These are phyloP conservation scores for Pichia occidentalis DNA, from an alignment of 805 yeast genomes.

Conservation along the genomic window DNA sequence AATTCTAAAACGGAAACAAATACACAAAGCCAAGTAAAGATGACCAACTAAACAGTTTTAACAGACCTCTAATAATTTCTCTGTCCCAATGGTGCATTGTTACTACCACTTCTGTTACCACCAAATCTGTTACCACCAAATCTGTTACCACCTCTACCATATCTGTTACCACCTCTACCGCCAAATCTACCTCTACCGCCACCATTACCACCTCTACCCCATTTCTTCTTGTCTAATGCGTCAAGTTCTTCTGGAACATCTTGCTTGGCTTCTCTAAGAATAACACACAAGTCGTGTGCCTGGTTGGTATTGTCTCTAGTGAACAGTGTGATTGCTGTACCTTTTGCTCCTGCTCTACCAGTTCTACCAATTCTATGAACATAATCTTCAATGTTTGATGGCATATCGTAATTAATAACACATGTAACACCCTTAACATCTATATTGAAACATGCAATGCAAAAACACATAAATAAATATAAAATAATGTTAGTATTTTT, in stretches of 20 bases:
- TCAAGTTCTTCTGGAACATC: slow-evolving; percentile 72
- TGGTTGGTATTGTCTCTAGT: slow-evolving; percentile 80
- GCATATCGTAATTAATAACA: slow-evolving; percentile 95
- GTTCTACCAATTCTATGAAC: slow-evolving; percentile 99
- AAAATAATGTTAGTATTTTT: slow-evolving; percentile 15
- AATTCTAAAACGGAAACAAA: neutral
- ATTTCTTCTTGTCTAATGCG: slow-evolving; percentile 67
- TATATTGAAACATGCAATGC: slow-evolving; percentile 31
- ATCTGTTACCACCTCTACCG: slow-evolving; percentile 43
- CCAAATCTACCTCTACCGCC: slow-evolving; percentile 53
- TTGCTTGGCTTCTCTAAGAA: slow-evolving; percentile 94
- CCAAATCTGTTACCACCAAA: slow-evolving; percentile 30
- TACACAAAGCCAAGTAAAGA: neutral
- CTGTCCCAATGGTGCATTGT: slow-evolving; percentile 40
- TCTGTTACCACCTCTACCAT: slow-evolving; percentile 36
- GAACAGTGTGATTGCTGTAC: slow-evolving; percentile 94
- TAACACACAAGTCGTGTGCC: slow-evolving; percentile 85
- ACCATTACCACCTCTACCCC: slow-evolving; percentile 46
- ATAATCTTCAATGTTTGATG: slow-evolving; percentile 96
- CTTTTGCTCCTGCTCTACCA: slow-evolving; percentile 96
- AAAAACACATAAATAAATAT: too few relatives aligned
- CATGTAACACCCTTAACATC: slow-evolving; percentile 96
- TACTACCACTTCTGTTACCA: slow-evolving; percentile 31
- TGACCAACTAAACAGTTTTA: neutral
- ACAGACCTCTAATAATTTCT: slow-evolving; percentile 20